These are phyloP conservation scores for Tolypocladium tropicale DNA, from an alignment of 2,329 filamentous ascomycete genomes.

Conservation along the genomic window DNA sequence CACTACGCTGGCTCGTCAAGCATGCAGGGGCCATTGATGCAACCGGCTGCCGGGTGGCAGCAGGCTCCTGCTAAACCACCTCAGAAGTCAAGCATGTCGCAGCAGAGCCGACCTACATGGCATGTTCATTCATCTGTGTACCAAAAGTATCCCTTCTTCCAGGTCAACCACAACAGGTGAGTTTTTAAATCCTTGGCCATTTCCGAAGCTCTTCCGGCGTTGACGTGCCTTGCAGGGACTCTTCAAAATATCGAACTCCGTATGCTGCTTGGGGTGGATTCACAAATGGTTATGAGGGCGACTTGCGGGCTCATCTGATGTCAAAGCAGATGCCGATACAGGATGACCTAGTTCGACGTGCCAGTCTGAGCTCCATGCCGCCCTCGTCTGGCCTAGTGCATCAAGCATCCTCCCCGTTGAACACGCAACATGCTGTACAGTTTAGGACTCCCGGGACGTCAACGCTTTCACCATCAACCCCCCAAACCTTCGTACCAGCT, in stretches of 20 bases:
- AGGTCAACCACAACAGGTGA: conserved; percentile 49
- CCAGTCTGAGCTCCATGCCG: conserved; percentile 5
- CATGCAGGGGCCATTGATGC: neutral
- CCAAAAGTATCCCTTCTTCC: conserved; percentile 48
- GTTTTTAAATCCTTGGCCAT: conserved; percentile 4
- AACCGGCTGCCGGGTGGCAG: neutral
- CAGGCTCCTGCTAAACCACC: conserved; percentile 1
- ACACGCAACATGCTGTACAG: neutral
- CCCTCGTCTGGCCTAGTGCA: neutral
- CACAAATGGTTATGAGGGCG: conserved; percentile 50
- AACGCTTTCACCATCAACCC: neutral
- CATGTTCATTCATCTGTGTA: conserved; percentile 30
- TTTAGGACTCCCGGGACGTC: neutral
- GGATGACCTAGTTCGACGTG: conserved; percentile 17
- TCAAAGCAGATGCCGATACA: conserved; percentile 22
- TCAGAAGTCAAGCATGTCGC: neutral
- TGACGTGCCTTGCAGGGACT: conserved; percentile 30
- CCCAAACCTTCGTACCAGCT: neutral
- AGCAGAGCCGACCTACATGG: conserved; percentile 20
- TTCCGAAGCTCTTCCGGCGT: neutral
- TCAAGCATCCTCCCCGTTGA: neutral
- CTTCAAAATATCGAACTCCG: conserved; percentile 47
- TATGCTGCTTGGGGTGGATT: conserved; percentile 48
- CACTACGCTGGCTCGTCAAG: neutral
- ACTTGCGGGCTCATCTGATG: conserved; percentile 34